phyloP scores from a whole-genome alignment of 2,329 filamentous ascomycete species.

The Colletotrichum theobromicola region DNA sequence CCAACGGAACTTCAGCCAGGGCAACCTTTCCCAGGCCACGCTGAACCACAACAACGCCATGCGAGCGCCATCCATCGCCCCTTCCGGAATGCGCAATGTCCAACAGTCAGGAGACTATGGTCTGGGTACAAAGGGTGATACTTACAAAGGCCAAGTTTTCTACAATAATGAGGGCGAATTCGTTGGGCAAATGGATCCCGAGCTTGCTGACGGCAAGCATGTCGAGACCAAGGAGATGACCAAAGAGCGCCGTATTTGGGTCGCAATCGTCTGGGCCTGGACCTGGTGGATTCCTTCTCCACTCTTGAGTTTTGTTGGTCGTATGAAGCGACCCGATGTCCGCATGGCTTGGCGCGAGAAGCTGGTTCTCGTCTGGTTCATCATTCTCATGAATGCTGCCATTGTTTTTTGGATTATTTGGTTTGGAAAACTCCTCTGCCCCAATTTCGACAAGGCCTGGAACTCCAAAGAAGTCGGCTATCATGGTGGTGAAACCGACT shows the following conservation, averaged over 20 bases:
- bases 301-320: constrained; percentile 77
- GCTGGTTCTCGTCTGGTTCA: constrained; percentile 80
- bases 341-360: constrained; percentile 98
- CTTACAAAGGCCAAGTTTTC: constrained; percentile 73
- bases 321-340: constrained; percentile 97
- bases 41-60: constrained; percentile 44
- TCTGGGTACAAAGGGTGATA: constrained; percentile 84
- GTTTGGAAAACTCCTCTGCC: constrained; percentile 86
- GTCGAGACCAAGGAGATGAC: constrained; percentile 74
- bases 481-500: constrained; percentile 78
- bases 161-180: constrained; percentile 76
- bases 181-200: constrained; percentile 74
- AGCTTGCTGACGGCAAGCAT: constrained; percentile 77
- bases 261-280: constrained; percentile 79
- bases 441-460: constrained; percentile 92
- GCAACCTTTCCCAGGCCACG: constrained; percentile 61
- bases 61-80: constrained; percentile 65
- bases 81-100: constrained; percentile 57
- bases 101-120: constrained; percentile 79
- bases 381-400: constrained; percentile 78
- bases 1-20: constrained; percentile 60
- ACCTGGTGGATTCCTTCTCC: constrained; percentile 97
- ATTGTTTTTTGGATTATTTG: constrained; percentile 92
- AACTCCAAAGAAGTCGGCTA: constrained; percentile 68
- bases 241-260: constrained; percentile 75